Conservation (phyloP, 306 rosid species). For the Gynostemma pentaphyllum region DNA sequence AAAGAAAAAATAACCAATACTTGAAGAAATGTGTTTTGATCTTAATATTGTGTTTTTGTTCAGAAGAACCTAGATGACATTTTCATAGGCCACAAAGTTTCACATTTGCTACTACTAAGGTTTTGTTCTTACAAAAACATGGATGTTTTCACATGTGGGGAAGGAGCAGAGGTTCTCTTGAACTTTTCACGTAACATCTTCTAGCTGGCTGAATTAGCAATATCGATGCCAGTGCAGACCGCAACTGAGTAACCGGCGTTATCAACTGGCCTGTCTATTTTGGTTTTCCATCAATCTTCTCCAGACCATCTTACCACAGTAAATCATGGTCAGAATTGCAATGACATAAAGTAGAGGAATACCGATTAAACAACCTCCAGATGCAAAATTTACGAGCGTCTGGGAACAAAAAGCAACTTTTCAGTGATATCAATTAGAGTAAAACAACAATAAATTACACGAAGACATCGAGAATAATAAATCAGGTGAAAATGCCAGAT, state of each 20-base stretch:
- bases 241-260: not conserved
- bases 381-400: conserved; percentile 75
- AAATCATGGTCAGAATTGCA: conserved; percentile 41
- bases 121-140: too few species aligned
- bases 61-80: not conserved
- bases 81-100: not conserved
- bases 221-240: not conserved
- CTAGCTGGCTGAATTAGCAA: conserved; percentile 4
- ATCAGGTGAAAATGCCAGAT: not conserved
- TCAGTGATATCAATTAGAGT: not conserved
- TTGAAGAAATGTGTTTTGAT: not conserved
- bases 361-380: conserved; percentile 73
- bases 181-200: not conserved
- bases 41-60: not conserved
- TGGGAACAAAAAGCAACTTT: conserved; percentile 20
- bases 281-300: conserved; percentile 55
- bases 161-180: not conserved
- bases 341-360: conserved; percentile 66
- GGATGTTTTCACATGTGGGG: not conserved
- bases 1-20: not conserved
- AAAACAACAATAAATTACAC: not conserved
- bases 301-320: conserved; percentile 84
- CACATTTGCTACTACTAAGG: too few species aligned
- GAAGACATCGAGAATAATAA: not conserved
- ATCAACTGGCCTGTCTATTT: conserved; percentile 22